Conservation (phyloP, 176 grass and related monocot genomes). For the Areca catechu region DNA sequence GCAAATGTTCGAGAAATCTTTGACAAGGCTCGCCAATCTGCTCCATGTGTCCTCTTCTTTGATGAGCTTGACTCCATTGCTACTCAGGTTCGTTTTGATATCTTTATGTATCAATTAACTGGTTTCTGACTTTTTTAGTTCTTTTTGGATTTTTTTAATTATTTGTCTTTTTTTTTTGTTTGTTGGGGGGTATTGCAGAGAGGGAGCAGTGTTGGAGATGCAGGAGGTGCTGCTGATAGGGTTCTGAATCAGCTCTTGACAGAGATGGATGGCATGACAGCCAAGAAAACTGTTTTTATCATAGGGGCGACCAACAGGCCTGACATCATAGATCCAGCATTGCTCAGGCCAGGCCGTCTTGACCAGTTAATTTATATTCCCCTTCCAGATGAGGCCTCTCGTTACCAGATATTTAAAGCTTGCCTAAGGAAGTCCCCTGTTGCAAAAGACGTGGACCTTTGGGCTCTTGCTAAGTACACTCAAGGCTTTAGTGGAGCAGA, state of each 20-base stretch:
- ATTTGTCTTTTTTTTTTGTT: too few relatives aligned
- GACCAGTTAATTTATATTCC: slow-evolving; percentile 67
- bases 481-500: slow-evolving; percentile 50
- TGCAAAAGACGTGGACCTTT: slow-evolving; percentile 33
- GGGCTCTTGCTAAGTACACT: slow-evolving; percentile 37
- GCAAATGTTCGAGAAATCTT: slow-evolving; percentile 55
- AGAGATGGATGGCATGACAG: slow-evolving; percentile 63
- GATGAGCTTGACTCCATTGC: slow-evolving; percentile 69
- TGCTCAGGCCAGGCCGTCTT: slow-evolving; percentile 51
- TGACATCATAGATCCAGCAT: slow-evolving; percentile 45
- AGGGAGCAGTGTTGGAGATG: slow-evolving; percentile 38
- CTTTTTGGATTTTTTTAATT: not conserved
- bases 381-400: slow-evolving; percentile 43
- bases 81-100: slow-evolving; percentile 16
- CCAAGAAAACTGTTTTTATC: slow-evolving; percentile 66
- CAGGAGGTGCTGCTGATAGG: slow-evolving; percentile 37
- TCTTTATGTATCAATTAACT: too few relatives aligned
- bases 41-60: slow-evolving; percentile 57
- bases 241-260: slow-evolving; percentile 58
- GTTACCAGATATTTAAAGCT: slow-evolving; percentile 44
- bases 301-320: slow-evolving; percentile 58
- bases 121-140: not conserved
- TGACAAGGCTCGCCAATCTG: slow-evolving; percentile 46
- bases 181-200: slow-evolving; percentile 15
- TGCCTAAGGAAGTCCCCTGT: slow-evolving; percentile 40